phyloP scores from a whole-genome alignment of 2,329 filamentous ascomycete genomes.

The Teratosphaeriaceae sp. region DNA sequence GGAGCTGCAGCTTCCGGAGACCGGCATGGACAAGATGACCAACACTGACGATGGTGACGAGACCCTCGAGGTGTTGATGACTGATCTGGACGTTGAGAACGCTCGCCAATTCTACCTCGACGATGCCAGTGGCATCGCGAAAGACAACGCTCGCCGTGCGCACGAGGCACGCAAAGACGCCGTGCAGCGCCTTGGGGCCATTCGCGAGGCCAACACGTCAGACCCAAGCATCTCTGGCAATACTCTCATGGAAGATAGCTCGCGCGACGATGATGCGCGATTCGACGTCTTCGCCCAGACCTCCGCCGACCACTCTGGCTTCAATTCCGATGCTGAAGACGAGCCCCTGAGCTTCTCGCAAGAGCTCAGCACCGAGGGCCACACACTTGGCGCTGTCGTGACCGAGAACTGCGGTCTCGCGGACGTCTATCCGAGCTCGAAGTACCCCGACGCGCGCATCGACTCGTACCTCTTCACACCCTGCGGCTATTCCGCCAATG shows the following conservation, averaged over 20 bases:
- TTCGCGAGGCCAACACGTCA: slow-evolving; percentile 45
- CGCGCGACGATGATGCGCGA: slow-evolving; percentile 38
- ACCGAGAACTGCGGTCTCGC: slow-evolving; percentile 85
- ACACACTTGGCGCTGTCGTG: slow-evolving; percentile 86
- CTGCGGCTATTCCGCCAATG: slow-evolving; percentile 96
- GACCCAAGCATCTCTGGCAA: slow-evolving; percentile 30
- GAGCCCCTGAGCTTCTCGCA: slow-evolving; percentile 53
- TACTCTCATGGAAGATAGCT: slow-evolving; percentile 26
- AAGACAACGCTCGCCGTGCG: slow-evolving; percentile 65
- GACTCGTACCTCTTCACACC: slow-evolving; percentile 96
- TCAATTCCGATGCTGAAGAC: slow-evolving; percentile 47
- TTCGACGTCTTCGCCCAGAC: slow-evolving; percentile 80
- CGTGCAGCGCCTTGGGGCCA: slow-evolving; percentile 52
- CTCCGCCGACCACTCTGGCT: slow-evolving; percentile 54
- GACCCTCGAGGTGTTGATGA: slow-evolving; percentile 66
- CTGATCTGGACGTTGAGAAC: slow-evolving; percentile 59
- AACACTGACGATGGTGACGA: slow-evolving; percentile 53
- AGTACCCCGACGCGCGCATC: slow-evolving; percentile 87
- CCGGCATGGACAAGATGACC: slow-evolving; percentile 35
- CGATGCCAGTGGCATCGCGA: slow-evolving; percentile 83
- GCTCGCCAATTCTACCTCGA: slow-evolving; percentile 65
- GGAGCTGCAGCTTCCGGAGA: slow-evolving; percentile 52
- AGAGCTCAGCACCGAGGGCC: slow-evolving; percentile 83
- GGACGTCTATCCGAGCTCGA: slow-evolving; percentile 76
- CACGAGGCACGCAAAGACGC: slow-evolving; percentile 56